Evolutionary conservation across 345 rosid species (phyloP).

Genomic region (Eucalyptus lansdowneana): DNA sequence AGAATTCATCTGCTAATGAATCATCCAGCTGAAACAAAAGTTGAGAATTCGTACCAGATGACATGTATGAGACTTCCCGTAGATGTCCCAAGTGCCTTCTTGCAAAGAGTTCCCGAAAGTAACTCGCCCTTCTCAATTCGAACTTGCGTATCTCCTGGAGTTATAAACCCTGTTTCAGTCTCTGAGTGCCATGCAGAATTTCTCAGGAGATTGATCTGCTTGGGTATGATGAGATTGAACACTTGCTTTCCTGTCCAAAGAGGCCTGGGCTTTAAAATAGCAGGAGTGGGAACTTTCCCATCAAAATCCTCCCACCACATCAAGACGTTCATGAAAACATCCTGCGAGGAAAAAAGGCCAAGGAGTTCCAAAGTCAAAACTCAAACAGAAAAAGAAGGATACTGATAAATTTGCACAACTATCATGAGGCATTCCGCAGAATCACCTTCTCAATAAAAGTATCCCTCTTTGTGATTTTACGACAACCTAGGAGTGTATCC

Average conservation of each 20-base stretch:
- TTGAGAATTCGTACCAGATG: constrained; percentile 50
- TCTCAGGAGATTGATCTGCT: constrained; percentile 88
- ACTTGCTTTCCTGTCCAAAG: constrained; percentile 99
- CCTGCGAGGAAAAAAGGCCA: constrained; percentile 21
- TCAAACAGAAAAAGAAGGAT: background rate
- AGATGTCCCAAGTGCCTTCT: constrained; percentile 87
- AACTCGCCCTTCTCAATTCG: constrained; percentile 93
- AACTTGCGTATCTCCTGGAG: constrained; percentile 90
- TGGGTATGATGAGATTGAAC: constrained; percentile 93
- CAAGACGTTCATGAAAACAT: constrained; percentile 91
- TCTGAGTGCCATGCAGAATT: constrained; percentile 90
- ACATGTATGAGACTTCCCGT: constrained; percentile 94
- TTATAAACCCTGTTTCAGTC: constrained; percentile 61
- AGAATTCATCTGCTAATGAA: background rate
- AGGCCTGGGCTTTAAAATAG: constrained; percentile 92
- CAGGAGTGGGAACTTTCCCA: constrained; percentile 94
- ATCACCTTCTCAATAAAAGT: constrained; percentile 94
- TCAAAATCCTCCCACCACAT: constrained; percentile 99
- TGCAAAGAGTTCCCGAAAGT: constrained; percentile 92
- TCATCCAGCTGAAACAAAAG: background rate
- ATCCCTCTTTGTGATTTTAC: constrained; percentile 96
- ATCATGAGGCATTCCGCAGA: background rate
- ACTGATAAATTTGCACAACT: background rate
- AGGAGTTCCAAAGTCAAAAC: background rate
- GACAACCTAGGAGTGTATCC: constrained; percentile 94